A percentile compares a stretch with the other conserved stretches of the same genome.
Conservation (phyloP, 768 basidiomycete genomes). For the Paxillus involutus region DNA sequence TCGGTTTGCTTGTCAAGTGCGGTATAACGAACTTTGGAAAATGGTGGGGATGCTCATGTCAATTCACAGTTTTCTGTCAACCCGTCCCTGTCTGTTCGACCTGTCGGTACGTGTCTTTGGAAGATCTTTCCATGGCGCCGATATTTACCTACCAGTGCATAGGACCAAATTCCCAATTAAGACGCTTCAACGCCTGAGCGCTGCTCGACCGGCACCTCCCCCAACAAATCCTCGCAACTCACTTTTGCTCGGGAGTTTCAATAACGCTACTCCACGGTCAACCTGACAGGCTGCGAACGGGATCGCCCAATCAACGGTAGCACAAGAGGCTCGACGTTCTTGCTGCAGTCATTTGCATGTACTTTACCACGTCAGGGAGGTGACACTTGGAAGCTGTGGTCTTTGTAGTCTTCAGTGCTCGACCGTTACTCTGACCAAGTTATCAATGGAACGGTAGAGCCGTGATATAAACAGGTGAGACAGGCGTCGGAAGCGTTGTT, state of each 20-base stretch:
- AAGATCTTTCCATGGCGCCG: neutral
- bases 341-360: neutral
- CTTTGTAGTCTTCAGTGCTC: neutral
- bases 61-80: slow-evolving; percentile 79
- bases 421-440: neutral
- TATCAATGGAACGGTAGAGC: slow-evolving; percentile 41
- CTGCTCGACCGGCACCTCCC: slow-evolving; percentile 46
- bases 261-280: slow-evolving; percentile 27
- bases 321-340: too few relatives aligned
- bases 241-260: slow-evolving; percentile 35
- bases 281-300: slow-evolving; percentile 15
- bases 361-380: neutral
- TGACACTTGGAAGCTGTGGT: neutral
- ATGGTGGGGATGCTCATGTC: slow-evolving; percentile 8
- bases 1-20: slow-evolving; percentile 96
- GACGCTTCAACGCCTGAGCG: slow-evolving; percentile 79
- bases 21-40: slow-evolving; percentile 27
- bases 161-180: slow-evolving; percentile 97
- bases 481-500: slow-evolving; percentile 10
- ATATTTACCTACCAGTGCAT: slow-evolving; percentile 8
- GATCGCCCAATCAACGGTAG: slow-evolving; percentile 13
- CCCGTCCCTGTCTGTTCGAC: slow-evolving; percentile 93
- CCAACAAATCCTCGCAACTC: slow-evolving; percentile 28
- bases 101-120: slow-evolving; percentile 65
- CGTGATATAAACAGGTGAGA: slow-evolving; percentile 56